Conservation (phyloP, 2,329 filamentous ascomycete genomes). For the Colletotrichum neosansevieriae region DNA sequence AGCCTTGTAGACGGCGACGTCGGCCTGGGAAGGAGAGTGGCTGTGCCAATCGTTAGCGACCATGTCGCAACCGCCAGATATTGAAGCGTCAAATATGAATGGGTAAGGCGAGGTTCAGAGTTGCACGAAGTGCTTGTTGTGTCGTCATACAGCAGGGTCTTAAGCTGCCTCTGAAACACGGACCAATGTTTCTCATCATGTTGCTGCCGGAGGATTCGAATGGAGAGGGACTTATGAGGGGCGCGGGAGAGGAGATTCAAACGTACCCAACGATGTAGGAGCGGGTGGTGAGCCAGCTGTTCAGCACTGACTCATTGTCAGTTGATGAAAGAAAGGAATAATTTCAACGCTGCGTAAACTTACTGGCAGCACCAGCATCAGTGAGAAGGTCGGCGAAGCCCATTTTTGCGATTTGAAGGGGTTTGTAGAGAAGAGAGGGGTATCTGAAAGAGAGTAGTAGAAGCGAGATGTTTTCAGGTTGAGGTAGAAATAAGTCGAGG, state of each 20-base stretch:
- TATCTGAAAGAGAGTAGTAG: conserved; percentile 45
- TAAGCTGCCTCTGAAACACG: conserved; percentile 94
- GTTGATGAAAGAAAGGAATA: conserved; percentile 42
- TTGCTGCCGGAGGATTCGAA: conserved; percentile 42
- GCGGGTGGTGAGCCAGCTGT: conserved; percentile 79
- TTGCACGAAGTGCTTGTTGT: conserved; percentile 77
- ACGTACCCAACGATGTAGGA: conserved; percentile 89
- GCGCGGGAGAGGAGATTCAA: neutral
- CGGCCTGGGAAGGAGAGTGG: conserved; percentile 85
- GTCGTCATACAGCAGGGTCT: conserved; percentile 90
- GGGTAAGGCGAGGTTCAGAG: conserved; percentile 68
- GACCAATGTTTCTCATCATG: conserved; percentile 92
- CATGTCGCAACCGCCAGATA: conserved; percentile 7
- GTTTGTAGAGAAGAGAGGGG: conserved; percentile 44
- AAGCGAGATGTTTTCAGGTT: conserved; percentile 42
- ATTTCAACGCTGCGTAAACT: conserved; percentile 44
- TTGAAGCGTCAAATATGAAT: conserved; percentile 2
- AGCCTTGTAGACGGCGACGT: conserved; percentile 95
- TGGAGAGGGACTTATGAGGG: neutral
- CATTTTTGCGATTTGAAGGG: conserved; percentile 62
- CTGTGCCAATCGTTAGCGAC: conserved; percentile 48
- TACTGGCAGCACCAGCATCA: conserved; percentile 70
- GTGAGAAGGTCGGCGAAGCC: conserved; percentile 77
- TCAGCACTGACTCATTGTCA: conserved; percentile 67
- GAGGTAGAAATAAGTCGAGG: conserved; percentile 45